A percentile compares a stretch with the other conserved stretches of the same genome.
These are phyloP conservation scores for Powellomyces hirtus DNA, from an alignment of 192 early-diverging fungal genomes.

Conservation along the genomic window DNA sequence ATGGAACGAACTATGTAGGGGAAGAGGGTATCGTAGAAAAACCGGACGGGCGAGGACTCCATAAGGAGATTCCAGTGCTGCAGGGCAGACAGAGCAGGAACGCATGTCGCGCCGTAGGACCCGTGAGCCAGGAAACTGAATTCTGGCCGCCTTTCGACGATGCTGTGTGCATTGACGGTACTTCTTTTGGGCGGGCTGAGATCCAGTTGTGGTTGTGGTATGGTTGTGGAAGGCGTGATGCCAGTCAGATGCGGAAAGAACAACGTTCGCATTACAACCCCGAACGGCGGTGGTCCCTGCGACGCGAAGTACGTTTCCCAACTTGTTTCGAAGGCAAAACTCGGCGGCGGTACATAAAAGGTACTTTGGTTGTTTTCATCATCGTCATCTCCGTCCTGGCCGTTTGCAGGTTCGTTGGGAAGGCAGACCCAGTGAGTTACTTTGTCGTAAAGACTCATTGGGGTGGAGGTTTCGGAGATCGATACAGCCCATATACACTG, in stretches of 20 bases:
- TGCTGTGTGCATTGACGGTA: not conserved
- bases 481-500: no score
- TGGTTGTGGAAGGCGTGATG: not conserved
- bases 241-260: slow-evolving; percentile 6
- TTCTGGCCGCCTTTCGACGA: not conserved
- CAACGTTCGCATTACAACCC: not conserved
- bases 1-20: slow-evolving; percentile 29
- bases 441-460: not conserved
- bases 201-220: no score
- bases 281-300: not conserved
- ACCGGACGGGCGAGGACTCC: slow-evolving; percentile 34
- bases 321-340: not conserved
- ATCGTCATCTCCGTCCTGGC: not conserved
- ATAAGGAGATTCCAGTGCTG: slow-evolving; percentile 26
- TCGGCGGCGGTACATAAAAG: not conserved
- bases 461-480: no score
- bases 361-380: no score
- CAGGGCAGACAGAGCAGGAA: not conserved
- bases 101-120: slow-evolving; percentile 26
- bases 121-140: slow-evolving; percentile 43
- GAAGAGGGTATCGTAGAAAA: slow-evolving; percentile 39
- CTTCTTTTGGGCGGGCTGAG: no score
- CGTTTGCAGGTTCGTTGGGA: not conserved
- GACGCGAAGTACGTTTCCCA: not conserved
- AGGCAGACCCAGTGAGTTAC: not conserved